Base-by-base conservation (phyloP, 2,329 filamentous ascomycete genomes). In the Ceratocystis variospora region DNA sequence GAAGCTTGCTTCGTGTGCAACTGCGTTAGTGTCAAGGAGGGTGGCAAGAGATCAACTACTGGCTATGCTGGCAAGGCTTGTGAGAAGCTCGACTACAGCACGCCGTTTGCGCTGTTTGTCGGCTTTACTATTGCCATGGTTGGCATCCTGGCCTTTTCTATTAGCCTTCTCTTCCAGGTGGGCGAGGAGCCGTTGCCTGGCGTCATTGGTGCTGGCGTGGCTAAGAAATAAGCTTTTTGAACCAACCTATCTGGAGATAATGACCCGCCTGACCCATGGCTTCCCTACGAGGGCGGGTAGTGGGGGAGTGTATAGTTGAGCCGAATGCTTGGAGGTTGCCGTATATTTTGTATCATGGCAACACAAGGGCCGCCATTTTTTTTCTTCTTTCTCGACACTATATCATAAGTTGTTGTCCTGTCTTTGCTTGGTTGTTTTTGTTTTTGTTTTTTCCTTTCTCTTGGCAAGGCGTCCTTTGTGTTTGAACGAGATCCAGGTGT, bases 201-300 rank as follows among this genome's bases (percentile, higher is more conserved):
- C 71, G 93, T 99, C 7, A 92, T 99, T 75, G 90, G 91, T n/a
- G 94, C 94, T 61, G 94, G 94, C 69, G 93, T 99, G 46, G 89
- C 87, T 70, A 83, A 85, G 44, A 90, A 87, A 76, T 83, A 78
- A 72, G 37, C 22, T 28, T 6, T 41, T 41, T 41, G 37, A 41
- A 15, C 12, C 37, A 41, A 41, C 12, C 37, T 41, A 41, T 10
- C 10, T 2, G 37, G 37, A 41, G 37, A 41, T 12, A 12, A 41
- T 41, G 37, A 41, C 37, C 37, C 15, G 3, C 10, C 37, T 15
- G 37, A 41, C 37, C 37, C 37, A 41, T 41, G 37, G 10, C 37
- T 15, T 15, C 37, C 37, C 10, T 41, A 41, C 37, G 12, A 41
- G 37, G 37, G 37, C 12, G 37, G 37, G 37, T 41, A 41, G 37